Base-by-base conservation (phyloP, 306 rosid genomes). In the Lotus japonicus region DNA sequence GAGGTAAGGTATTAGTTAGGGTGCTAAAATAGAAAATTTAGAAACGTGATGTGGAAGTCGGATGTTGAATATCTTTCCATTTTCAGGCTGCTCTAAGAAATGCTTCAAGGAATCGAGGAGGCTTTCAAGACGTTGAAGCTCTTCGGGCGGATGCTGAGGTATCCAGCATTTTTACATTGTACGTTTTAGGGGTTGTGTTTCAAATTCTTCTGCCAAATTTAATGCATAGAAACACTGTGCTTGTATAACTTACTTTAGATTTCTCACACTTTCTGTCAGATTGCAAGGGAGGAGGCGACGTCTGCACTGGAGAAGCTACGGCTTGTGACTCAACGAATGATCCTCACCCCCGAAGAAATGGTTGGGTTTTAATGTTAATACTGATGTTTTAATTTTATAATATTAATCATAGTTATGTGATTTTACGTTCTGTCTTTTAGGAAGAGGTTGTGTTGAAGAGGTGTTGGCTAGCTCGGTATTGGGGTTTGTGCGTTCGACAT, bases 381-480 rank as follows among this genome's bases (percentile, higher is more conserved):
- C 36, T 11, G 8, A 51, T 31, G 44, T 19, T 62, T 18, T 51
- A 64, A 39, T 59, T 63, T 23, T 6, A 23, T 39, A 54, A 39
- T 71, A 48, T 73, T 55, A 23, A 64, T 23, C 73, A 17, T 21
- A 17, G 60, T 65, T 68, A 72, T 45, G 66, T 58, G 84, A 45
- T 58, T 80, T 78, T 64, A 54, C 69, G 72, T 66, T 77, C 55
- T 64, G 33, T 72, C 54, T 82, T 78, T 53, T 70, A 94, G 99
- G 99, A 94, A 79, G 99, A 94, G 73, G 89, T 94, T 58, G 86
- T 54, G 85, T 70, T 94, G 66, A 94, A 90, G 95, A 90, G 99
- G 88, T 94, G 96, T 45, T 94, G 97, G 99, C 92, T 94, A 52
- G 92, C 99, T 75, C 89, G 86, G 50, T 94, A 94, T 73, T 88